Evolutionary conservation across 106 monocot species (phyloP), one percentile per base, ranked within the genome.

Genomic region (Chionographis japonica): DNA sequence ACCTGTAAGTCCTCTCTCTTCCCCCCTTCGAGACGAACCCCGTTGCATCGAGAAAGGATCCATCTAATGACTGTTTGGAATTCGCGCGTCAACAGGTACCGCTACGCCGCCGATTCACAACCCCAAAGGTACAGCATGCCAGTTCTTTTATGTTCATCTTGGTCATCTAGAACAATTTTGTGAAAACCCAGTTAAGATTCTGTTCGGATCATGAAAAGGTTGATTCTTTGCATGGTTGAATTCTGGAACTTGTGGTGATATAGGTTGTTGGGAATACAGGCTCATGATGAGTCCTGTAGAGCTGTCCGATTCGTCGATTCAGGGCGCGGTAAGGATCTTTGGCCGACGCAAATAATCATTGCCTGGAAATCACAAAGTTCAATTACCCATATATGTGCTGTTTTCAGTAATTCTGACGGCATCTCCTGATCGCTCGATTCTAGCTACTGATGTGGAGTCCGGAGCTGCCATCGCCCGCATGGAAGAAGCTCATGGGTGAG

Each of bases 271-370:
- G 58, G 46, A 13, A 58, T 78, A 69, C 39, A 54, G n/a, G 92
- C 83, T 42, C 91, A 97, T 51, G 63, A 72, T 0, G 84, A 92
- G 35, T 97, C 95, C 5, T 97, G 95, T 75, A 81, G 95, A 86
- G 86, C 92, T 61, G 77, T 86, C 19, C 77, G 92, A 6, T 97
- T 97, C 61, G 76, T 83, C 7, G 79, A 89, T 79, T 78, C 86
- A 2, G 95, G 95, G 38, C 72, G 74, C 18, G 80, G 95, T 97
- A 83, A 86, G 42, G 37, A 12, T 43, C 13, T 12, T 46, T 43
- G 20, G 11, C 16, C 3, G 11, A 15, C 3, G 14, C 11, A 8
- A 46, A 40, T 50, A 20, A 1, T 35, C 60, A 13, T 0, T 55
- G 14, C 50, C 14, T 9, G n/a, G n/a, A n/a, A n/a, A n/a, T n/a